Evolutionary conservation across 345 rosid genomes (phyloP), one percentile per base, ranked within the genome.

Genomic region (Arabidopsis suecica): DNA sequence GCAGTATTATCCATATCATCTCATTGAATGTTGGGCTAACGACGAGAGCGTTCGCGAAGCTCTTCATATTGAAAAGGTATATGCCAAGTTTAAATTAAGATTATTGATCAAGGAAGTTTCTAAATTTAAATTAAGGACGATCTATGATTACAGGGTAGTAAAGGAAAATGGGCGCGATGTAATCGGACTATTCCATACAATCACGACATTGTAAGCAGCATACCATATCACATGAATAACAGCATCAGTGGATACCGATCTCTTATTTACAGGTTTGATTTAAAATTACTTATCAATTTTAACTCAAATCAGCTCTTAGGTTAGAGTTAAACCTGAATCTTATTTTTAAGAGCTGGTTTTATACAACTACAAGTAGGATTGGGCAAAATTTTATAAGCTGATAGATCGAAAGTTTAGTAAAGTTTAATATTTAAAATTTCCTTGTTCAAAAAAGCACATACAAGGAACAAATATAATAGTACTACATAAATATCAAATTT

Each of bases 61-160:
- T 58, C 74, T 75, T 51, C 69, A 61, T 1, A 59, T 75, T 45
- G 3, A 2, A 1, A 74, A 74, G 72, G 78, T 62, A 47, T 42
- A 12, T 60, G 10, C 28, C 33, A 23, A 34, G 5, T 5, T 33
- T 16, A 6, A 3, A 12, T 59, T 10, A 37, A 62, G 54, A 49
- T 49, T 12, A 49, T 3, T 22, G 2, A 0, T 54, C 5, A 11
- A 51, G 0, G 10, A 2, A 11, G 0, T 8, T 28, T 51, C 10
- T 2, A 25, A 54, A 11, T 23, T 6, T 25, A 54, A 54, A 54
- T 42, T 42, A 12, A 14, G 16, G 49, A 5, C 49, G n/a, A 59
- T 47, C 16, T 32, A 34, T 34, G 5, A 5, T 20, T 36, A 47
- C 67, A 74, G 78, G 78, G 67, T 13, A 74, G 41, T 16, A 74